These are phyloP conservation scores for Pterocarpus macrocarpus DNA, from an alignment of 306 rosid species.

Conservation along the genomic window DNA sequence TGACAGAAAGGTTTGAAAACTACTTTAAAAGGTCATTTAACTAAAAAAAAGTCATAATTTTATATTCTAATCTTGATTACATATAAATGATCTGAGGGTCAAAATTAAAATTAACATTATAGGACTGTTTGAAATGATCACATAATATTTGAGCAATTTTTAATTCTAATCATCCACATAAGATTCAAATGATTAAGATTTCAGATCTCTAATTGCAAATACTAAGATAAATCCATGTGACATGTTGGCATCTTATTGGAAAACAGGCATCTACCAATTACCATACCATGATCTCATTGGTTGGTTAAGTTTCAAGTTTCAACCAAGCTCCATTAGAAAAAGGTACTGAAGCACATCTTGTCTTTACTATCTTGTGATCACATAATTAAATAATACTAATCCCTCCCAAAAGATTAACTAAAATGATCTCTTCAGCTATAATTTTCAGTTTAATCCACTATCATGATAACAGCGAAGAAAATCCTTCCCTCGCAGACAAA, in stretches of 20 bases:
- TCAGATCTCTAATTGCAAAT: constrained; percentile 13
- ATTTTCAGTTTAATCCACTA: constrained; percentile 31
- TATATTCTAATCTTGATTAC: neutral
- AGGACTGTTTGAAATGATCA: neutral
- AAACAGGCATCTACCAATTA: constrained; percentile 13
- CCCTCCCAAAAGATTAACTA: constrained; percentile 20
- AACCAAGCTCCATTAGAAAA: constrained; percentile 5
- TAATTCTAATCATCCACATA: neutral
- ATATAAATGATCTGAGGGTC: too few species aligned
- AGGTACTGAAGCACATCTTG: neutral
- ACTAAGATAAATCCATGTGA: constrained; percentile 43
- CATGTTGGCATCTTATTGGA: constrained; percentile 27
- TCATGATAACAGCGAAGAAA: constrained; percentile 27
- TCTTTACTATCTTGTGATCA: constrained; percentile 2
- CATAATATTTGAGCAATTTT: neutral
- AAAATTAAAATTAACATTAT: too few species aligned
- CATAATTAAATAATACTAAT: neutral
- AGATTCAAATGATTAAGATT: constrained; percentile 7
- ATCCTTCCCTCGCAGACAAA: neutral
- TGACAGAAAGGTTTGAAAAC: too few species aligned
- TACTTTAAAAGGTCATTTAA: neutral
- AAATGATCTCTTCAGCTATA: neutral
- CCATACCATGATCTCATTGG: neutral
- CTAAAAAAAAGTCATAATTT: too few species aligned
- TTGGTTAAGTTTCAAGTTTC: constrained; percentile 4